Evolutionary conservation across 192 early-diverging fungal genomes (phyloP).

Genomic region (Entomortierella beljakovae): DNA sequence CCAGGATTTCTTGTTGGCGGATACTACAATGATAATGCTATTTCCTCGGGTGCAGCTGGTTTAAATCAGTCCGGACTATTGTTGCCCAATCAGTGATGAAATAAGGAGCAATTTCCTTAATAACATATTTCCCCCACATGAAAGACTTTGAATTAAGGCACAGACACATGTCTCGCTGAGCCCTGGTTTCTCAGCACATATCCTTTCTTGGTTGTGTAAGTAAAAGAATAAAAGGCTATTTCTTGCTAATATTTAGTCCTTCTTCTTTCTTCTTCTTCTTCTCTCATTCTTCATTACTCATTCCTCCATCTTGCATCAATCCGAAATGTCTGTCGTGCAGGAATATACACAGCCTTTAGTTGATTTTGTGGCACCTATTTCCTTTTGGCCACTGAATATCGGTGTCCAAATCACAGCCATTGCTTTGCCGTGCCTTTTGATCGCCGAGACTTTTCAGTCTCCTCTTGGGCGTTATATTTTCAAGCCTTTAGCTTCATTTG

Average conservation of each 20-base stretch:
- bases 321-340: background rate
- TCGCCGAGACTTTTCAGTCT: slow-evolving; percentile 27
- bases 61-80: no score
- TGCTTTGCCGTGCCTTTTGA: slow-evolving; percentile 36
- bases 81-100: no score
- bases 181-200: no score
- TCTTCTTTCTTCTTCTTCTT: background rate
- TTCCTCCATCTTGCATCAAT: background rate
- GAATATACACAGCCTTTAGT: slow-evolving; percentile 11
- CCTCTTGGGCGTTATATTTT: slow-evolving; percentile 30
- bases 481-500: slow-evolving; percentile 47
- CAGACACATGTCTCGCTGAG: no score
- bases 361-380: slow-evolving; percentile 25
- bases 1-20: no score
- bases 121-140: no score
- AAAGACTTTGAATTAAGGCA: no score
- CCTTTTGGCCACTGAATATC: slow-evolving; percentile 24
- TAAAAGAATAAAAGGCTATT: no score
- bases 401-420: slow-evolving; percentile 49
- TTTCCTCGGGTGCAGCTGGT: no score
- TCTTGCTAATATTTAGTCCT: background rate
- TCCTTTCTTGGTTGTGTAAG: no score
- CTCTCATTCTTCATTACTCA: background rate
- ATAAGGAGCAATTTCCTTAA: no score
- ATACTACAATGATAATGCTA: no score